Percentiles rank a stretch among this genome's conserved stretches.
These are phyloP conservation scores for Adansonia gregorii DNA, from an alignment of 441 rosid genomes.

Conservation along the genomic window DNA sequence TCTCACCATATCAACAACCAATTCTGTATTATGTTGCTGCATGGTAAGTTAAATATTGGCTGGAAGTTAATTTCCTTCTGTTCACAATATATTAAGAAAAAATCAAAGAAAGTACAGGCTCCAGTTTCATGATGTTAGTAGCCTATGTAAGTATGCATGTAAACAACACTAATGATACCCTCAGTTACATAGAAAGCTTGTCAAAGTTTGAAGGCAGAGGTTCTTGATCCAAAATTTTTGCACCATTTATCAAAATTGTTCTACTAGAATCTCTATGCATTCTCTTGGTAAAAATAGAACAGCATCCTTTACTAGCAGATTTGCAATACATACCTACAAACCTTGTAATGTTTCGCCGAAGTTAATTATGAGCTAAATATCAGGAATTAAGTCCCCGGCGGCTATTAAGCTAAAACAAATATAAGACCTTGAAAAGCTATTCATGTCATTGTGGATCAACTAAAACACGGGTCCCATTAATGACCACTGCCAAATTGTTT, in stretches of 20 bases:
- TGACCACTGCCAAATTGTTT: neutral
- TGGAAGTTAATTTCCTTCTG: conserved; percentile 21
- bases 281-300: conserved; percentile 1
- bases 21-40: conserved; percentile 88
- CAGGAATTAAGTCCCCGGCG: neutral
- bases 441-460: neutral
- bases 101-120: neutral
- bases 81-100: neutral
- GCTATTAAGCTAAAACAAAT: neutral
- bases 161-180: conserved; percentile 6
- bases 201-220: neutral
- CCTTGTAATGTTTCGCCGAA: neutral
- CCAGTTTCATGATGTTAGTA: neutral
- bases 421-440: conserved; percentile 14
- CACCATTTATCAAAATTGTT: neutral
- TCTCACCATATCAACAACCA: conserved; percentile 80
- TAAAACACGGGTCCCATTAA: neutral
- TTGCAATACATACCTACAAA: neutral
- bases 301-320: conserved; percentile 1
- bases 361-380: conserved; percentile 15
- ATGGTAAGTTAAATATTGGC: conserved; percentile 18
- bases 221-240: conserved; percentile 19
- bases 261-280: neutral
- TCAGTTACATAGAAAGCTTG: neutral
- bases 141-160: conserved; percentile 8